These are phyloP conservation scores for Aurinia saxatilis DNA, from an alignment of 345 rosid species.

Conservation along the genomic window DNA sequence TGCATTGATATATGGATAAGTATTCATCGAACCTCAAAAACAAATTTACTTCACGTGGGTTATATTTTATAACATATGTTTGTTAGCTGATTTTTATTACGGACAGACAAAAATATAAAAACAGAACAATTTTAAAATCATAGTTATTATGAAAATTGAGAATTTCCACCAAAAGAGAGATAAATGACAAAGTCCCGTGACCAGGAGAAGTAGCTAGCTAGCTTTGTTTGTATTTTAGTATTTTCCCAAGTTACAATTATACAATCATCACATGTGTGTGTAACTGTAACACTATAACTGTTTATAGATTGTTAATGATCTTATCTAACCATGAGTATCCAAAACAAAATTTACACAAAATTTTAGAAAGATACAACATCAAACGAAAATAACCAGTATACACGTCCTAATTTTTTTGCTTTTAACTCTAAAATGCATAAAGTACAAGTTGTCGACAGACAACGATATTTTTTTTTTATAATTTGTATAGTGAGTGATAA, in stretches of 20 bases:
- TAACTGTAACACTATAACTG: not conserved
- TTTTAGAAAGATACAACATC: not conserved
- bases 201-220: not conserved
- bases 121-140: not conserved
- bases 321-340: not conserved
- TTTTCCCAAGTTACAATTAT: constrained; percentile 9
- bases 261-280: constrained; percentile 10
- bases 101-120: not conserved
- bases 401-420: not conserved
- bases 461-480: not conserved
- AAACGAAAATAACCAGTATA: not conserved
- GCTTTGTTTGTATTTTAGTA: constrained; percentile 15
- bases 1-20: not conserved
- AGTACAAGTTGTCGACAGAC: constrained; percentile 14
- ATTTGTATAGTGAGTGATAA: not conserved
- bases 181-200: constrained; percentile 25
- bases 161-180: constrained; percentile 10
- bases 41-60: not conserved
- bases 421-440: not conserved
- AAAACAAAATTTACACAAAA: not conserved
- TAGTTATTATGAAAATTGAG: constrained; percentile 3
- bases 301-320: not conserved
- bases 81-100: not conserved
- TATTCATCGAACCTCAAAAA: not conserved
- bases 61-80: not conserved